phyloP scores from a whole-genome alignment of 768 basidiomycete genomes.

The Tylopilus felleus region DNA sequence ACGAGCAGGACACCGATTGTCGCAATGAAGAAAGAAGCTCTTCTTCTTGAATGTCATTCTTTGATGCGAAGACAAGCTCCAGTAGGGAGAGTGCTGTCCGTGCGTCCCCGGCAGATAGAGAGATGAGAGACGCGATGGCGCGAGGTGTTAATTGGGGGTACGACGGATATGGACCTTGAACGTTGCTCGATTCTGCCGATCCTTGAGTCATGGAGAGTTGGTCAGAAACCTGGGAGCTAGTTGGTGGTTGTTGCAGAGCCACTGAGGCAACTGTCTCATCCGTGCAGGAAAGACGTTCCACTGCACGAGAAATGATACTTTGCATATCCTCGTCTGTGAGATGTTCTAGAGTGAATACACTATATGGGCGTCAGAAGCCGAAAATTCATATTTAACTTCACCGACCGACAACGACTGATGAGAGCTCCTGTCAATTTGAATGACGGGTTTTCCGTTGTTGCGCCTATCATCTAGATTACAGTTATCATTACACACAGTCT shows the following conservation, averaged over 20 bases:
- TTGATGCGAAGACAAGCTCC: conserved; percentile 59
- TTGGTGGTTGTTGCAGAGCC: conserved; percentile 7
- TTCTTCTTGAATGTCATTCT: conserved; percentile 39
- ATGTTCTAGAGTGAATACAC: conserved; percentile 71
- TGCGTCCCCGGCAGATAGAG: conserved; percentile 66
- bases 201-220: conserved; percentile 13
- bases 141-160: conserved; percentile 44
- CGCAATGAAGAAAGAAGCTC: conserved; percentile 55
- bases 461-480: conserved; percentile 58
- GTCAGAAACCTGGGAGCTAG: conserved; percentile 18
- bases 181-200: conserved; percentile 17
- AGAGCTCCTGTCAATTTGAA: conserved; percentile 76
- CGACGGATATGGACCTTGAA: conserved; percentile 16
- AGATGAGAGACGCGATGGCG: conserved; percentile 47
- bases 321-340: conserved; percentile 62
- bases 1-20: conserved; percentile 61
- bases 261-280: background rate
- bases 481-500: conserved; percentile 1
- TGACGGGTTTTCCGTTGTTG: conserved; percentile 88
- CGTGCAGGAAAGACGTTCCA: conserved; percentile 33
- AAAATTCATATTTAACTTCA: conserved; percentile 1
- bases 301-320: conserved; percentile 54
- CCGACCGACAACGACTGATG: conserved; percentile 72
- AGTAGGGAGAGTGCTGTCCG: conserved; percentile 75
- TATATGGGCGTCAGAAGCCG: conserved; percentile 31